These are phyloP conservation scores for Hericium erinaceus DNA, from an alignment of 768 basidiomycete genomes.

Conservation along the genomic window DNA sequence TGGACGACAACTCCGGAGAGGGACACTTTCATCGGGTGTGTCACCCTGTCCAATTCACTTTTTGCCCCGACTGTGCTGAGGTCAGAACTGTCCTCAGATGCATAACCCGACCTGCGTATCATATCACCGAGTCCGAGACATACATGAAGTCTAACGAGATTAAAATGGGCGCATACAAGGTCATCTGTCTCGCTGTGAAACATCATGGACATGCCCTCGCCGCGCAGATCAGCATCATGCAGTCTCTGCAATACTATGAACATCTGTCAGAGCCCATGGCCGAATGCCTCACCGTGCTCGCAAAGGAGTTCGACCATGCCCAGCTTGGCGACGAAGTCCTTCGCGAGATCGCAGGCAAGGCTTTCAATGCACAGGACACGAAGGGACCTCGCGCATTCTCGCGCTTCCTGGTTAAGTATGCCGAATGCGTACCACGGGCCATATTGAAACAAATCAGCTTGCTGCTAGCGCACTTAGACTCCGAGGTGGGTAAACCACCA, in stretches of 20 bases:
- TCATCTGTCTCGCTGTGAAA: constrained; percentile 88
- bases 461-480: constrained; percentile 79
- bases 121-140: constrained; percentile 74
- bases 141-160: constrained; percentile 79
- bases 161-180: constrained; percentile 70
- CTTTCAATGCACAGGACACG: constrained; percentile 71
- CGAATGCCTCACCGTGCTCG: constrained; percentile 70
- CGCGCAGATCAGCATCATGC: constrained; percentile 86
- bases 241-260: constrained; percentile 87
- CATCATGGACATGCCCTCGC: constrained; percentile 76
- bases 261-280: constrained; percentile 94
- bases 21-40: constrained; percentile 80
- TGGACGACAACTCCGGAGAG: constrained; percentile 85
- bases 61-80: constrained; percentile 3
- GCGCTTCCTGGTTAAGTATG: constrained; percentile 70
- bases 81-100: constrained; percentile 40
- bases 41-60: constrained; percentile 7
- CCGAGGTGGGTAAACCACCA: constrained; percentile 52
- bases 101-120: constrained; percentile 81
- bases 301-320: constrained; percentile 79
- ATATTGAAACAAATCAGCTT: constrained; percentile 87
- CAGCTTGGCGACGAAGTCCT: constrained; percentile 90
- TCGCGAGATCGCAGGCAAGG: constrained; percentile 74
- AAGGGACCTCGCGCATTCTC: constrained; percentile 86
- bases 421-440: constrained; percentile 69